Conservation (phyloP, 768 basidiomycete genomes). For the Rhizopogon roseolus region DNA sequence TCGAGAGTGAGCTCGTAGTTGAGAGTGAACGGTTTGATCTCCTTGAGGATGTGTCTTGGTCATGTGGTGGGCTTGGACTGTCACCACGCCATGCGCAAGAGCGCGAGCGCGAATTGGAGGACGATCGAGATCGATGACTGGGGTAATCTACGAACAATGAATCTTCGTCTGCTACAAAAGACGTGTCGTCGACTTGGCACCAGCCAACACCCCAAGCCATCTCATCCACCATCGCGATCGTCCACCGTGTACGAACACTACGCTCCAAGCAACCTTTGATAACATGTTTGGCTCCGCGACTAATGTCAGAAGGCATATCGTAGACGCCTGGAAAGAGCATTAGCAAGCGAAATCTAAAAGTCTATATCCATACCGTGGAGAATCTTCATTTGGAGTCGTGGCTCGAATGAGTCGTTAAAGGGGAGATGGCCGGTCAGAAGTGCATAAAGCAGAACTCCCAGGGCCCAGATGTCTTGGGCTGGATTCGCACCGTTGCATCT, state of each 20-base stretch:
- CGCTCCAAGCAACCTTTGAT: conserved; percentile 77
- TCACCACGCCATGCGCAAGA: conserved; percentile 23
- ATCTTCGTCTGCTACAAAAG: conserved; percentile 21
- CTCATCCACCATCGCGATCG: conserved; percentile 75
- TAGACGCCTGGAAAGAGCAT: conserved; percentile 47
- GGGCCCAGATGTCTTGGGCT: conserved; percentile 93
- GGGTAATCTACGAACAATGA: conserved; percentile 20
- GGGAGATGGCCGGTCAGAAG: conserved; percentile 84
- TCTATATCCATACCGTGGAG: conserved; percentile 57
- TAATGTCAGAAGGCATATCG: conserved; percentile 50
- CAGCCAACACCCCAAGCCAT: conserved; percentile 78
- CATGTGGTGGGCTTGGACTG: conserved; percentile 21
- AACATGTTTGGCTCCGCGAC: conserved; percentile 61
- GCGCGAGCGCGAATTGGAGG: conserved; percentile 22
- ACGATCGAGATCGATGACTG: conserved; percentile 9
- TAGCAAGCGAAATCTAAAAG: conserved; percentile 2
- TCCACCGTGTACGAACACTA: conserved; percentile 63
- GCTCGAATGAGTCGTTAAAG: conserved; percentile 87
- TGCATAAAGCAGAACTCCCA: conserved; percentile 86
- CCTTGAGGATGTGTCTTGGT: conserved; percentile 27
- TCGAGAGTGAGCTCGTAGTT: conserved; percentile 34
- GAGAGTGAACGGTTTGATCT: conserved; percentile 40
- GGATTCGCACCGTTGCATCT: conserved; percentile 37
- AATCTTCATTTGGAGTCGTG: conserved; percentile 88
- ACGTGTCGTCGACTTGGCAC: conserved; percentile 35